Percentiles rank a stretch among this genome's conserved stretches.
phyloP scores from a whole-genome alignment of 2,329 filamentous ascomycete genomes.

The Calonectria pseudoturangicola region DNA sequence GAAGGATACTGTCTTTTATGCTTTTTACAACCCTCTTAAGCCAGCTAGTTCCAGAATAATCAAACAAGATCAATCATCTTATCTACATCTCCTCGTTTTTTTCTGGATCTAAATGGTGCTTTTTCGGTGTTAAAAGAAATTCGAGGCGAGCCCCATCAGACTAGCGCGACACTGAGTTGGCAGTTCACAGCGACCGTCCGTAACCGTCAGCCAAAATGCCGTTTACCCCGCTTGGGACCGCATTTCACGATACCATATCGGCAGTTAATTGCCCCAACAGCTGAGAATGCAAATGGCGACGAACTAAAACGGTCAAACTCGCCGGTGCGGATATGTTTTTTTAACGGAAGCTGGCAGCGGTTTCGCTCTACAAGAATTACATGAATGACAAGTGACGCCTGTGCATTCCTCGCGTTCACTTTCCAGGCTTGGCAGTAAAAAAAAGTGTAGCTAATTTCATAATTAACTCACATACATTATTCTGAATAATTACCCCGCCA shows the following conservation, averaged over 20 bases:
- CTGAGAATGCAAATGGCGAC: too few relatives aligned
- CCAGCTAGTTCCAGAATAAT: neutral
- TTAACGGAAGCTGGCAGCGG: neutral
- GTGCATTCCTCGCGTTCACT: neutral
- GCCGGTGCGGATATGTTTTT: too few relatives aligned
- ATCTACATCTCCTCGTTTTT: neutral
- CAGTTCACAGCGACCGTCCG: slow-evolving; percentile 3
- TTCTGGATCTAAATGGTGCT: slow-evolving; percentile 11
- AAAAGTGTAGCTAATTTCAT: neutral
- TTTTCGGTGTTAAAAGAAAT: neutral
- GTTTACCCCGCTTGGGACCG: neutral
- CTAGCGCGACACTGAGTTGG: slow-evolving; percentile 2
- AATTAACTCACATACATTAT: neutral
- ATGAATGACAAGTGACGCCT: slow-evolving; percentile 1
- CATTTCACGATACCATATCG: neutral
- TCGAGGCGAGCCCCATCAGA: slow-evolving; percentile 8
- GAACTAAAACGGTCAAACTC: neutral
- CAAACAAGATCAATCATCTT: neutral
- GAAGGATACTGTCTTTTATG: neutral
- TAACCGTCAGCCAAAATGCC: too few relatives aligned
- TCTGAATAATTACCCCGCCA: neutral
- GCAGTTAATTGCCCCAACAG: neutral
- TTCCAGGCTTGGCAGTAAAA: too few relatives aligned
- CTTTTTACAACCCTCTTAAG: neutral
- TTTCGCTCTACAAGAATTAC: neutral